Evolutionary conservation across 805 yeast genomes (phyloP), one percentile per base, ranked within the genome.

Genomic region (Wickerhamiella cacticola): DNA sequence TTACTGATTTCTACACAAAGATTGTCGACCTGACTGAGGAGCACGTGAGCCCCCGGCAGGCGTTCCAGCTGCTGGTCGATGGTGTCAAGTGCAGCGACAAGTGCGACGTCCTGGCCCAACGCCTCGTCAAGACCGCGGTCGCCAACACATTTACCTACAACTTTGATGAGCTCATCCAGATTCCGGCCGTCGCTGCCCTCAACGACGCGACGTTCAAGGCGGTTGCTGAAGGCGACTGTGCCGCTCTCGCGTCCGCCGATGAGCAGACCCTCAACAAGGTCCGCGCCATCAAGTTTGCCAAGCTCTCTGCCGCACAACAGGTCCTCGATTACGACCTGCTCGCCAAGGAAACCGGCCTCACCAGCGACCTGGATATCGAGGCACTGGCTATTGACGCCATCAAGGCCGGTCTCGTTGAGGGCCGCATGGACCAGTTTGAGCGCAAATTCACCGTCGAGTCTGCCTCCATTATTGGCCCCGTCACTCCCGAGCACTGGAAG

Each of bases 391-490:
- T 69, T 42, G 70, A 68, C 46, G 66, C 68, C 25, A 64, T 68
- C 51, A 62, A 68, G 48, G 67, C 68, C 2, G 68, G 68, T 5
- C 62, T 69, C 15, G 55, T 69, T 21, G 61, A 64, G 54, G 73
- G 73, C 51, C 63, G 70, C 48, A 62, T 69, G 60, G 60, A 66
- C 50, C 73, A 69, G 58, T 58, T 66, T 29, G 57, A 58, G 40
- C 53, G 59, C 52, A 52, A 52, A 41, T 65, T 69, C 51, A 54
- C 56, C 43, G 57, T 69, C 18, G 71, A 67, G 57, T 53, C 64
- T 21, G 65, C 66, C 26, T 49, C 58, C 16, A 54, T 61, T 13
- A 56, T 66, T 16, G 69, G 72, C 19, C 57, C 60, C 21, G 59
- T 69, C 46, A 63, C 60, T n/a, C 48, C 46, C 28, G 59, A 56